Evolutionary conservation across 1,284 basidiomycete species (phyloP).

Genomic region (Cystobasidium pallidum): DNA sequence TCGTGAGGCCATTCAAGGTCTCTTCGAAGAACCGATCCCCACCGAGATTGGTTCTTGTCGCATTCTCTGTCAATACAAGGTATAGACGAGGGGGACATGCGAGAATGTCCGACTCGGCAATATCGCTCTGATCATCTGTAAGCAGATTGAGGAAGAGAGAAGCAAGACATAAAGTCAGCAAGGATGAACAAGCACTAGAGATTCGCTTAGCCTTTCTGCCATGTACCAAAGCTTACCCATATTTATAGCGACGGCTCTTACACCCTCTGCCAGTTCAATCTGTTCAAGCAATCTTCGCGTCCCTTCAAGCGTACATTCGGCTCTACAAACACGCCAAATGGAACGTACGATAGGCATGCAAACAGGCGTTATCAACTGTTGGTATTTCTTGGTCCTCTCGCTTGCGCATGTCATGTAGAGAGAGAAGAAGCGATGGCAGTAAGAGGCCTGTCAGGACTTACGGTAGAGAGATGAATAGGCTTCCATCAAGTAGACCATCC

Average conservation of each 20-base stretch:
- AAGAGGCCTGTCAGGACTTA: neutral
- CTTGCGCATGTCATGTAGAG: too few relatives aligned
- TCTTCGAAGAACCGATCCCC: neutral
- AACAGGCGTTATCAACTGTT: too few relatives aligned
- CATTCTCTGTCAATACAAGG: neutral
- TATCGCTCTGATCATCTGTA: neutral
- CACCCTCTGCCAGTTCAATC: slow-evolving; percentile 5
- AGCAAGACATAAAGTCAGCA: neutral
- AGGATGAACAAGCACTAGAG: neutral
- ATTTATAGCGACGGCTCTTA: slow-evolving; percentile 2
- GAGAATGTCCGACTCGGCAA: neutral
- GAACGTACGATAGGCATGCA: too few relatives aligned
- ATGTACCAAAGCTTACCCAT: neutral
- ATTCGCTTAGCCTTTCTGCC: neutral
- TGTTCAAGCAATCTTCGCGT: slow-evolving; percentile 5
- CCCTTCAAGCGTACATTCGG: slow-evolving; percentile 12
- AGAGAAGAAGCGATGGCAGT: too few relatives aligned
- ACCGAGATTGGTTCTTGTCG: neutral
- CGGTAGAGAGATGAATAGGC: slow-evolving; percentile 10
- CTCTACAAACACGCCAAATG: neutral
- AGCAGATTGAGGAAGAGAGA: neutral
- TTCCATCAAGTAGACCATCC: slow-evolving; percentile 14
- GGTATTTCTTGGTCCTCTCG: too few relatives aligned
- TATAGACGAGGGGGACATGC: neutral
- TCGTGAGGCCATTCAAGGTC: neutral